Evolutionary conservation across 208 protist genomes (phyloP).

Genomic region (Trypanosoma platydactyli): DNA sequence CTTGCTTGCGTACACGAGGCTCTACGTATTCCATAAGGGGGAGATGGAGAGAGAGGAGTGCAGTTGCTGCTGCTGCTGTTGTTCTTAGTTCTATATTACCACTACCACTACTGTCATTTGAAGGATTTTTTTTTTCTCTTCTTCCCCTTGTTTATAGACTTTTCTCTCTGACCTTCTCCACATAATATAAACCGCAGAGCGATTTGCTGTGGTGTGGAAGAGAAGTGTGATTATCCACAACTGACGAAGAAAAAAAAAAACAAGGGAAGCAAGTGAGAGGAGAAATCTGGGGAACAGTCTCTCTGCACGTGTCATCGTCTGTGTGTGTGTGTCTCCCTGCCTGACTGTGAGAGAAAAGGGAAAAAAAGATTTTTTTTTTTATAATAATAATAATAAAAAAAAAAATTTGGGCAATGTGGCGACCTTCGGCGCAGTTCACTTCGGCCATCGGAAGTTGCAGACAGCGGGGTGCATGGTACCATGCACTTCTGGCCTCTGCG

Average conservation of each 20-base stretch:
- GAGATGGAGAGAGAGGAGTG: too few relatives aligned
- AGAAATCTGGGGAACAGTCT: not conserved
- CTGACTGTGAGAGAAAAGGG: not conserved
- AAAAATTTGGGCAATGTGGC: conserved; percentile 6
- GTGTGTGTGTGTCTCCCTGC: not conserved
- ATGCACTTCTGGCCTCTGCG: conserved; percentile 12
- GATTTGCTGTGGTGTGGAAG: conserved; percentile 6
- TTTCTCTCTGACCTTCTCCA: not conserved
- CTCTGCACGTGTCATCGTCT: not conserved
- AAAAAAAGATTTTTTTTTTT: not conserved
- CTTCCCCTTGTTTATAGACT: conserved; percentile 10
- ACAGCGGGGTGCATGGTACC: not conserved
- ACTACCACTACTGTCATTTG: too few relatives aligned
- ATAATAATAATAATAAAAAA: not conserved
- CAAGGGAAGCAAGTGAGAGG: not conserved
- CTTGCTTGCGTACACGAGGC: too few relatives aligned
- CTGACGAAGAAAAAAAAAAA: conserved; percentile 11
- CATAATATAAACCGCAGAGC: not conserved
- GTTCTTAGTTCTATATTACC: too few relatives aligned
- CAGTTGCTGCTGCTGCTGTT: not conserved
- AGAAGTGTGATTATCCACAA: conserved; percentile 1
- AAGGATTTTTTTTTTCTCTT: conserved; percentile 20
- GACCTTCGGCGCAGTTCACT: not conserved
- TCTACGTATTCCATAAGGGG: too few relatives aligned
- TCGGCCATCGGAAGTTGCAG: not conserved